Conservation (phyloP, 805 yeast species). For the Clavispora fructus region DNA sequence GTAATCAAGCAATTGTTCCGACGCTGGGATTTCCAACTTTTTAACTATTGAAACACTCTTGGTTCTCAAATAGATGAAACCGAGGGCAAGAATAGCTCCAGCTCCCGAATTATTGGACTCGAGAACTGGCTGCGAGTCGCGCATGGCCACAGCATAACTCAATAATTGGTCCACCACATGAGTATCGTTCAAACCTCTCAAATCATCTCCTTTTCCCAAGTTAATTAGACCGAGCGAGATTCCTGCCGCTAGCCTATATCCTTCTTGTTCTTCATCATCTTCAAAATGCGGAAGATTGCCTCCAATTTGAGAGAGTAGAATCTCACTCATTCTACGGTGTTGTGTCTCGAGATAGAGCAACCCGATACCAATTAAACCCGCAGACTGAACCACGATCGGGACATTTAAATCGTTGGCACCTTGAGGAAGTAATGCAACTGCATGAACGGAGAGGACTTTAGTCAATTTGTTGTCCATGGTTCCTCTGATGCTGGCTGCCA, state of each 20-base stretch:
- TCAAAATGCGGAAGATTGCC: constrained; percentile 52
- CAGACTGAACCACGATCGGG: constrained; percentile 76
- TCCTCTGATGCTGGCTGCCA: constrained; percentile 84
- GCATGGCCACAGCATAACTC: constrained; percentile 52
- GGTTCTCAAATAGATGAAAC: constrained; percentile 68
- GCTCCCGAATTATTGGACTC: constrained; percentile 58
- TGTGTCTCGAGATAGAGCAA: constrained; percentile 71
- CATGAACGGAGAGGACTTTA: constrained; percentile 88
- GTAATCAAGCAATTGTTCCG: constrained; percentile 57
- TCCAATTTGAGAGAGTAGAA: constrained; percentile 64
- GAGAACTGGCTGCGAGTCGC: constrained; percentile 56
- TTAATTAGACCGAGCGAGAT: constrained; percentile 81
- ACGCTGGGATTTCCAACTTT: constrained; percentile 56
- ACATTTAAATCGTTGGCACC: constrained; percentile 91
- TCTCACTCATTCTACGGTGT: constrained; percentile 82
- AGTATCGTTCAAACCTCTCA: constrained; percentile 56
- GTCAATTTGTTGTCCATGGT: constrained; percentile 82
- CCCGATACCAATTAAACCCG: constrained; percentile 89
- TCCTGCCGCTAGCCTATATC: constrained; percentile 84
- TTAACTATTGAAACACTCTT: constrained; percentile 54
- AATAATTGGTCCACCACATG: constrained; percentile 58
- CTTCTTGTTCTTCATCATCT: constrained; percentile 58
- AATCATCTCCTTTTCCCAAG: constrained; percentile 65
- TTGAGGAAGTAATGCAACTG: constrained; percentile 82
- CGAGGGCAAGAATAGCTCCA: constrained; percentile 75